A percentile compares a stretch with the other conserved stretches of the same genome.
phyloP scores from a whole-genome alignment of 73 alveolate genomes.

The Urostyla sp. region DNA sequence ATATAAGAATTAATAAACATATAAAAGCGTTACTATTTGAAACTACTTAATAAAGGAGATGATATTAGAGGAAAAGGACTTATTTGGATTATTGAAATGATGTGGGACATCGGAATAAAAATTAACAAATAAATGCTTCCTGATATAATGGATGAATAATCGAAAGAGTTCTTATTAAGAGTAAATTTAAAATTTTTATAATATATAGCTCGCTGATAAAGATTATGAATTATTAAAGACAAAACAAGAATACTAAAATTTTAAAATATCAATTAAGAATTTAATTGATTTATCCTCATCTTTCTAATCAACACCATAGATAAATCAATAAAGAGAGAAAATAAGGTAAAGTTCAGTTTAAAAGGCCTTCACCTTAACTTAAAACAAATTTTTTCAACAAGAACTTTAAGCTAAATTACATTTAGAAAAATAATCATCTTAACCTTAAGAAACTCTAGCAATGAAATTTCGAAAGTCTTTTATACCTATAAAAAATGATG shows the following conservation, averaged over 20 bases:
- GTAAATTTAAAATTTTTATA: not conserved
- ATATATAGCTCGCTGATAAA: conserved; percentile 11
- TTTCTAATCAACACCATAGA: too few relatives aligned
- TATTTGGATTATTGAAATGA: conserved; percentile 14
- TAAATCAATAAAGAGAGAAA: too few relatives aligned
- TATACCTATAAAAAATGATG: too few relatives aligned
- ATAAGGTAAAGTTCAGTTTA: too few relatives aligned
- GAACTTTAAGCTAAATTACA: too few relatives aligned
- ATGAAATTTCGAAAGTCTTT: too few relatives aligned
- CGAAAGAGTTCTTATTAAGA: not conserved
- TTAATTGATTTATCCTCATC: too few relatives aligned
- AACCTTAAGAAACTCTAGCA: too few relatives aligned
- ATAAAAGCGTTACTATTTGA: conserved; percentile 17
- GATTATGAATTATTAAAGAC: conserved; percentile 20
- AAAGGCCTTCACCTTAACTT: too few relatives aligned
- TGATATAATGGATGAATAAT: conserved; percentile 26
- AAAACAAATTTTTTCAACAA: too few relatives aligned
- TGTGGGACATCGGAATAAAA: conserved; percentile 46
- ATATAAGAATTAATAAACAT: conserved; percentile 12
- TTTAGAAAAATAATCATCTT: too few relatives aligned
- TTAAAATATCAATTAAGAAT: not conserved
- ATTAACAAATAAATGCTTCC: conserved; percentile 40
- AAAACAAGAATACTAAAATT: conserved; percentile 4
- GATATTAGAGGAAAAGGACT: conserved; percentile 53
- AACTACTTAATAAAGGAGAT: conserved; percentile 20